Evolutionary conservation across 106 monocot genomes (phyloP).

Genomic region (Platanthera guangdongensis): DNA sequence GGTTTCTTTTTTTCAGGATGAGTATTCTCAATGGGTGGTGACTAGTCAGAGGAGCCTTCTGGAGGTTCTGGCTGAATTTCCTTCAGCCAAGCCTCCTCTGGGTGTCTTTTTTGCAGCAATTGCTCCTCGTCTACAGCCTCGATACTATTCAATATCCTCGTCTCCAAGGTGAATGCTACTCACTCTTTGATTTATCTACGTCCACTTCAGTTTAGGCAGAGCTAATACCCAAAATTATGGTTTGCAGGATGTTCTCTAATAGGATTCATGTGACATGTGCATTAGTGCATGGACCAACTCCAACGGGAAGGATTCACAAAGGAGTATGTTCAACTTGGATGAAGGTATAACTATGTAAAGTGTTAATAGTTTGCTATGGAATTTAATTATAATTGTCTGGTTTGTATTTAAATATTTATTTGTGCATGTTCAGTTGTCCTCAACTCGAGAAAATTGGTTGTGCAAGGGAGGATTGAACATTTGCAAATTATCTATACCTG

Average conservation of each 20-base stretch:
- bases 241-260: conserved; percentile 60
- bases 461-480: neutral
- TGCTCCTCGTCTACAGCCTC: conserved; percentile 77
- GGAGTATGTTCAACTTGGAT: conserved; percentile 98
- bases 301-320: conserved; percentile 94
- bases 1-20: conserved; percentile 48
- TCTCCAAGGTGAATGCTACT: conserved; percentile 56
- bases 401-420: neutral
- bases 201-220: neutral
- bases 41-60: conserved; percentile 91
- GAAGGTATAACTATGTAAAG: conserved; percentile 48
- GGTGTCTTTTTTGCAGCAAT: conserved; percentile 97
- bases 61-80: conserved; percentile 95
- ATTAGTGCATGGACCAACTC: conserved; percentile 61
- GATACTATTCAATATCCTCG: conserved; percentile 98
- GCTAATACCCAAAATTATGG: neutral
- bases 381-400: neutral
- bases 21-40: conserved; percentile 79
- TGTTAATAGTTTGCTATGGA: neutral
- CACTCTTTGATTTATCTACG: neutral
- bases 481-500: neutral
- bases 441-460: neutral
- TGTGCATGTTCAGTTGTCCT: neutral
- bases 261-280: conserved; percentile 99
- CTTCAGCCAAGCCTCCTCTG: conserved; percentile 86